Base-by-base conservation (phyloP, 116 monocot species). In the Papilionanthe hybrid region DNA sequence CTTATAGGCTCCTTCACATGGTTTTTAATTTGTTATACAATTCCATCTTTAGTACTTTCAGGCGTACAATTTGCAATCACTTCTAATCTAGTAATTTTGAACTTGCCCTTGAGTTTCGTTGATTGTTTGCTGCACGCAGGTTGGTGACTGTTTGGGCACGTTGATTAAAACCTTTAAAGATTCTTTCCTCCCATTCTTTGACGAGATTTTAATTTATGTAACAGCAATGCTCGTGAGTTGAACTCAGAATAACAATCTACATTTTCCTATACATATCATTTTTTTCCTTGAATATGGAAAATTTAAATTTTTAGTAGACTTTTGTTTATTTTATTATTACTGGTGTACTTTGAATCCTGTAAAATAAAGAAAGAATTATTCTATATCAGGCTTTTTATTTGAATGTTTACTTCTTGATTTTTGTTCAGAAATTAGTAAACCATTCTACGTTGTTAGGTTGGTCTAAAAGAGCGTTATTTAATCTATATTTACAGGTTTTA, bases 161-260 rank as follows among this genome's bases (percentile, higher is more conserved):
- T 84, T 99, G 83, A 95, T 95, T 44, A 95, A 99, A 85, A 95
- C 89, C 74, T 95, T 95, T 82, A 95, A 93, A 75, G 82, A 87
- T 77, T 85, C 91, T 65, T 99, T 99, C 86, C 78, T 99, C 15
- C 95, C 99, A 45, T 95, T 99, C 82, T 95, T 99, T 79, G 99
- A 99, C 74, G 99, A 99, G 79, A 78, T 99, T n/a, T 90, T 90
- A 1, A 75, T 87, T 9, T 93, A 91, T 79, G 88, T 99, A 25
- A 93, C 91, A 15, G 91, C 99, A 12, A 99, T 99, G 99, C 82
- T 87, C 93, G 99, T 99, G 86, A 87, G 99, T 83, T 82, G 76
- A 37, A 17, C 57, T 43, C 23, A n/a, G 5, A 71, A 12, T 13
- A 71, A 25, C 41, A 17, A 27, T 65, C 65, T 65, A 27, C 9